These are phyloP conservation scores for Mitragyna speciosa DNA, from an alignment of 257 asterid species.

Conservation along the genomic window DNA sequence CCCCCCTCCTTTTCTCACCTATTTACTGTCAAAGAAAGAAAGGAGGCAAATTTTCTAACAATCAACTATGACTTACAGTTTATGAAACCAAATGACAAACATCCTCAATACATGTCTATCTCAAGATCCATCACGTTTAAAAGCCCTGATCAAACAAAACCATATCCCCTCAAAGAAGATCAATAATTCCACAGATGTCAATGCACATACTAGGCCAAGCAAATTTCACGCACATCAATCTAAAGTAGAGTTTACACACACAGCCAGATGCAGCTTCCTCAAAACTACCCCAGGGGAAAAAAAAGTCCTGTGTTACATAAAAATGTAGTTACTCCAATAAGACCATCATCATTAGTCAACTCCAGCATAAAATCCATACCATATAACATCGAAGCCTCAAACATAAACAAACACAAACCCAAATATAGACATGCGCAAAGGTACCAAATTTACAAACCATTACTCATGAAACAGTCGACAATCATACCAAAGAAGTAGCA, in stretches of 20 bases:
- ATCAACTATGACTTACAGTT: background rate
- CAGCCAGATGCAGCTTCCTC: background rate
- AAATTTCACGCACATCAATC: background rate
- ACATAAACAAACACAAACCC: background rate
- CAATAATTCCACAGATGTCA: background rate
- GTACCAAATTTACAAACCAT: background rate
- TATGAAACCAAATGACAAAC: background rate
- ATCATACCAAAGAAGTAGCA: background rate
- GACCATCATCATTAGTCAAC: background rate
- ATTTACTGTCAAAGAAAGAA: background rate
- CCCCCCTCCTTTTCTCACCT: background rate
- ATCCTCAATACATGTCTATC: background rate
- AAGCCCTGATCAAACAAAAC: background rate
- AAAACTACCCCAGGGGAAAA: background rate
- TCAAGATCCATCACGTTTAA: background rate
- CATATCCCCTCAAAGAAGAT: background rate
- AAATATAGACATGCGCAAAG: background rate
- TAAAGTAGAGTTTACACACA: background rate
- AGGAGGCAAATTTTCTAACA: background rate
- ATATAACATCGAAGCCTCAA: background rate
- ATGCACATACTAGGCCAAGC: background rate
- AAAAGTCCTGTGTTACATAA: background rate
- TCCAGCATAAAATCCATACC: background rate
- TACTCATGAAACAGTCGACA: background rate
- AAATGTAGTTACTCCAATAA: background rate